phyloP scores from a whole-genome alignment of 257 asterid genomes.

The Solanum sejunctum region DNA sequence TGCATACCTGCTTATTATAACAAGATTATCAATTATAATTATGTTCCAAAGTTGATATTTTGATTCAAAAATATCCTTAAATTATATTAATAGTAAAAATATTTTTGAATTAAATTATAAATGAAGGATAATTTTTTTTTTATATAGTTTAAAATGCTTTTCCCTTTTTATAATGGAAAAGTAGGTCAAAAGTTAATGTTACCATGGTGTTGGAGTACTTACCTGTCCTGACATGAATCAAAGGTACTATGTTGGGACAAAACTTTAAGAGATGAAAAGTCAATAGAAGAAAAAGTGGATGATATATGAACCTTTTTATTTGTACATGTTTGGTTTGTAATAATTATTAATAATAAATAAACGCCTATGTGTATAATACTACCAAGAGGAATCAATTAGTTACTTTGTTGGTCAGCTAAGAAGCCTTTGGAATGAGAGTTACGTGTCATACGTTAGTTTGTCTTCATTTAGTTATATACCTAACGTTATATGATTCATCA shows the following conservation, averaged over 20 bases:
- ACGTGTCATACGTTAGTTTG: background rate
- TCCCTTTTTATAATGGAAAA: no score
- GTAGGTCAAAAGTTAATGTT: background rate
- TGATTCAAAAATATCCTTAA: no score
- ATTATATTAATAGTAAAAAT: no score
- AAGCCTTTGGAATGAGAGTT: background rate
- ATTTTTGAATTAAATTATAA: no score
- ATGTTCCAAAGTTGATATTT: background rate
- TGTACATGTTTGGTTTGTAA: background rate
- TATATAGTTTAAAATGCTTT: no score
- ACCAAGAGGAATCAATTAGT: constrained; percentile 3
- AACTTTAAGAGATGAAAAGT: background rate
- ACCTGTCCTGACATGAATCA: constrained; percentile 4
- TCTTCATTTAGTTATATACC: background rate
- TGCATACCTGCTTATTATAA: constrained; percentile 32
- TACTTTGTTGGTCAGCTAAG: background rate
- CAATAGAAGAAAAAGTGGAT: background rate
- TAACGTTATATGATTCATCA: background rate
- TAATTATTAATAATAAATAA: background rate
- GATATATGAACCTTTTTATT: background rate
- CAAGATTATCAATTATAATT: background rate
- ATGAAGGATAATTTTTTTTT: no score
- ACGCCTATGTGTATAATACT: background rate
- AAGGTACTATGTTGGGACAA: background rate
- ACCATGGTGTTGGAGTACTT: background rate